A percentile compares a stretch with the other conserved stretches of the same genome.
These are phyloP conservation scores for Zygoascus ofunaensis DNA, from an alignment of 805 yeast species.

Conservation along the genomic window DNA sequence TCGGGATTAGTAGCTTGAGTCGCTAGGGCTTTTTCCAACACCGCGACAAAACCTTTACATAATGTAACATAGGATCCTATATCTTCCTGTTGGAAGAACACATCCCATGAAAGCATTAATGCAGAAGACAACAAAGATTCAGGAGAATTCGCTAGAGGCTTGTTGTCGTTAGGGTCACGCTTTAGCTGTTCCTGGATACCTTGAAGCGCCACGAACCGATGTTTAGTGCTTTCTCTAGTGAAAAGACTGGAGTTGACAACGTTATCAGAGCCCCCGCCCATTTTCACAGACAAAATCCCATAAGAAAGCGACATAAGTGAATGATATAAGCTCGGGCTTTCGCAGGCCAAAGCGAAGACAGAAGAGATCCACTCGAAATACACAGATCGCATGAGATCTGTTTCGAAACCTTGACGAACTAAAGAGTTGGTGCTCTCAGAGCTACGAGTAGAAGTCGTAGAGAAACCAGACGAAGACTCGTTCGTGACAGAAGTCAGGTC, in stretches of 20 bases:
- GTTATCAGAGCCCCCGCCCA: conserved; percentile 9
- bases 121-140: conserved; percentile 19
- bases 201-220: conserved; percentile 19
- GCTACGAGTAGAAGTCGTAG: not conserved
- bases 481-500: not conserved
- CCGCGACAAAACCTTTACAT: conserved; percentile 23
- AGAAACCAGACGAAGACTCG: not conserved
- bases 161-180: conserved; percentile 10
- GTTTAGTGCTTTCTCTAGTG: conserved; percentile 12
- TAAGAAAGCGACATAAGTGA: conserved; percentile 22
- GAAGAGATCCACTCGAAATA: conserved; percentile 21
- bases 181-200: conserved; percentile 17
- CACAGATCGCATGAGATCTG: conserved; percentile 19
- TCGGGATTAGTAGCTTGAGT: conserved; percentile 16
- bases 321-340: conserved; percentile 19
- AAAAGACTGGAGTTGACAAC: not conserved
- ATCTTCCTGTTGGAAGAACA: conserved; percentile 22
- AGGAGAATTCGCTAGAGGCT: conserved; percentile 6
- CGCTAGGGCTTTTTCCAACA: conserved; percentile 14
- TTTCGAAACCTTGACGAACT: conserved; percentile 22
- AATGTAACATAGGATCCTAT: conserved; percentile 19
- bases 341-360: conserved; percentile 15
- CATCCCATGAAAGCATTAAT: conserved; percentile 24
- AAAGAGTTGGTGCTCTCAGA: conserved; percentile 7
- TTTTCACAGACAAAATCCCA: conserved; percentile 19